phyloP scores from a whole-genome alignment of 768 basidiomycete species.

The Russula virescens region DNA sequence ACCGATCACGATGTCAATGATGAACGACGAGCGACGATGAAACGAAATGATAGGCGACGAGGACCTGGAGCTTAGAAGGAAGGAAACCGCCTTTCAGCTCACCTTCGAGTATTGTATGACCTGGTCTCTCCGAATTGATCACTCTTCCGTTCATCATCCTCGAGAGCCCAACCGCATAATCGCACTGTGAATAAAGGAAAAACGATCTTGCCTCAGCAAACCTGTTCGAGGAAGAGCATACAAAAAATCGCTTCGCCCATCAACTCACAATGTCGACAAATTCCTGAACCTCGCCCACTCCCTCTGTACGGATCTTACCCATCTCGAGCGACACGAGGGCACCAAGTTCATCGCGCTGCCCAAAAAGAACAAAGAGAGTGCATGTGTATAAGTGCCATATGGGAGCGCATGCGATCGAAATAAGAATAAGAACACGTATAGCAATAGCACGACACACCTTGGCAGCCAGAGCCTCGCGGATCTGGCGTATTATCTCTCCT shows the following conservation, averaged over 20 bases:
- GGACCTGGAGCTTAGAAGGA: too few species aligned
- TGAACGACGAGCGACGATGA: background rate
- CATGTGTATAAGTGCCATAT: too few species aligned
- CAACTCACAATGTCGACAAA: slow-evolving; percentile 84
- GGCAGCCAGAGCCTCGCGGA: slow-evolving; percentile 70
- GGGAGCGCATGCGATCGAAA: too few species aligned
- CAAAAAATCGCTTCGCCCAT: background rate
- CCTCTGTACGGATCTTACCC: slow-evolving; percentile 90
- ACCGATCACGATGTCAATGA: too few species aligned
- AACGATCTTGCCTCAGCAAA: background rate
- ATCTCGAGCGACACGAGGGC: slow-evolving; percentile 82
- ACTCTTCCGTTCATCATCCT: slow-evolving; percentile 92
- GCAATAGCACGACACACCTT: slow-evolving; percentile 41
- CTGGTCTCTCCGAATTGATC: slow-evolving; percentile 82
- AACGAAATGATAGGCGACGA: background rate
- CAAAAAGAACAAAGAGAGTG: background rate
- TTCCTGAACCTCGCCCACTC: slow-evolving; percentile 90
- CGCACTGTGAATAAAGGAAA: slow-evolving; percentile 55
- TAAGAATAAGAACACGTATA: too few species aligned
- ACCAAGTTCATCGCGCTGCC: slow-evolving; percentile 70
- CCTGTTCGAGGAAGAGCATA: too few species aligned
- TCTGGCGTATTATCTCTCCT: slow-evolving; percentile 84
- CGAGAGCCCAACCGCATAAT: slow-evolving; percentile 89
- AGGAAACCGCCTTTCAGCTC: background rate
- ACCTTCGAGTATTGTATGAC: slow-evolving; percentile 90